Conservation (phyloP, 2,329 filamentous ascomycete genomes). For the Arthrobotrys musiformis region DNA sequence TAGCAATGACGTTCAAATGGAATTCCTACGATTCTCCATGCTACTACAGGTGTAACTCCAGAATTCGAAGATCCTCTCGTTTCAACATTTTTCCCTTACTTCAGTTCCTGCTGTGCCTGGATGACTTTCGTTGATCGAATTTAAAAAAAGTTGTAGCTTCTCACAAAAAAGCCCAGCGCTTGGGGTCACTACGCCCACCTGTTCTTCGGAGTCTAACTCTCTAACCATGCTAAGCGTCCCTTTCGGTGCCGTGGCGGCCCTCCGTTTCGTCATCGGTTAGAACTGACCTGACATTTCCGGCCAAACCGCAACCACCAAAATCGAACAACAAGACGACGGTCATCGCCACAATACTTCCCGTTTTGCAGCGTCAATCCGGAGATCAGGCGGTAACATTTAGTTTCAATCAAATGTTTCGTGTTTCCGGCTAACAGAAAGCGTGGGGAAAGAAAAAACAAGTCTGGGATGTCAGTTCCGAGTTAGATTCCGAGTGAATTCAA, state of each 20-base stretch:
- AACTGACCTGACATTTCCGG: slow-evolving; percentile 39
- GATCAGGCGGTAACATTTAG: slow-evolving; percentile 33
- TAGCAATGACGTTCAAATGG: slow-evolving; percentile 3
- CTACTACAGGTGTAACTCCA: slow-evolving; percentile 11
- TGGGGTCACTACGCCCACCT: neutral
- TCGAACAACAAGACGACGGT: neutral
- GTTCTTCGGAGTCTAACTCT: slow-evolving; percentile 23
- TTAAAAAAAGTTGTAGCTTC: neutral
- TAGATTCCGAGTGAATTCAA: neutral
- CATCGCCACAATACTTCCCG: slow-evolving; percentile 23
- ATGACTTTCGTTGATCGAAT: slow-evolving; percentile 19
- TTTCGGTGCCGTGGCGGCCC: neutral
- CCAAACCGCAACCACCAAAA: neutral
- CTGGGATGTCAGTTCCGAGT: neutral
- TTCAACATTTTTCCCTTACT: slow-evolving; percentile 1
- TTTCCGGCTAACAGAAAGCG: neutral
- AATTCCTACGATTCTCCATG: neutral
- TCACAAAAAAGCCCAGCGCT: neutral
- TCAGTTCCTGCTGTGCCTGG: slow-evolving; percentile 8
- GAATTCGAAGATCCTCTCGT: slow-evolving; percentile 9
- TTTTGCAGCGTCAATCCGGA: slow-evolving; percentile 28
- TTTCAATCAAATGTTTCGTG: slow-evolving; percentile 19
- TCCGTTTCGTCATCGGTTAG: slow-evolving; percentile 21
- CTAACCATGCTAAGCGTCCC: slow-evolving; percentile 9
- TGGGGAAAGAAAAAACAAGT: neutral